Evolutionary conservation across 2,329 filamentous ascomycete species (phyloP), one percentile per base, ranked within the genome.

Genomic region (Verticillium albo-atrum): DNA sequence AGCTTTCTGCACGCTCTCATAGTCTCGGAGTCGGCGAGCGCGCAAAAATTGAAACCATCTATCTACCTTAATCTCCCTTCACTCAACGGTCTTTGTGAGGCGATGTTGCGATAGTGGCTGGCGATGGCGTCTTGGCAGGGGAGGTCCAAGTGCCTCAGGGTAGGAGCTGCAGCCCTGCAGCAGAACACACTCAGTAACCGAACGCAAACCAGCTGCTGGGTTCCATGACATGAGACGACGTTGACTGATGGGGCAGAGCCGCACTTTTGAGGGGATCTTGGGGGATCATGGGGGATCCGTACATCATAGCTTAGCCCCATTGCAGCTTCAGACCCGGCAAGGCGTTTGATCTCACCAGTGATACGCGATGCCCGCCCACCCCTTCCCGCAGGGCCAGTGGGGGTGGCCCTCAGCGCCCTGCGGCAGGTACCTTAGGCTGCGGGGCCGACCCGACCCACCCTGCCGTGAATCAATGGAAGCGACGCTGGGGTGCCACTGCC

Each of bases 291-390:
- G 42, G 42, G 42, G 20, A 50, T 50, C 42, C 42, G 42, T 50
- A 50, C 42, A 50, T 50, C 42, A 50, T 50, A 23, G 42, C 42
- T n/a, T 30, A 26, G n/a, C 51, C 26, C 15, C n/a, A 17, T 53
- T 54, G 52, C 52, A 54, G 27, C 27, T 54, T 54, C 52, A 23
- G 12, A 32, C 28, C 27, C 27, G 27, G 28, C n/a, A 50, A 20
- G 42, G 53, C 53, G 53, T 32, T 26, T 20, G 37, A 52, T 28
- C 42, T 51, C 55, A 52, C 55, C 55, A 57, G 55, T 57, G 42
- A 57, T 52, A 32, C 37, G 32, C 26, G 54, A 55, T 27, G 30
- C 20, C 54, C 54, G 34, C 54, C 54, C 54, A 55, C 54, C 54
- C 25, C 54, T 54, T 54, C 52, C 52, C 52, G 6, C n/a, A 25